Percentiles rank a stretch among this genome's conserved stretches.
phyloP scores from a whole-genome alignment of 2,329 filamentous ascomycete genomes.

The Ceratocystis destructans region DNA sequence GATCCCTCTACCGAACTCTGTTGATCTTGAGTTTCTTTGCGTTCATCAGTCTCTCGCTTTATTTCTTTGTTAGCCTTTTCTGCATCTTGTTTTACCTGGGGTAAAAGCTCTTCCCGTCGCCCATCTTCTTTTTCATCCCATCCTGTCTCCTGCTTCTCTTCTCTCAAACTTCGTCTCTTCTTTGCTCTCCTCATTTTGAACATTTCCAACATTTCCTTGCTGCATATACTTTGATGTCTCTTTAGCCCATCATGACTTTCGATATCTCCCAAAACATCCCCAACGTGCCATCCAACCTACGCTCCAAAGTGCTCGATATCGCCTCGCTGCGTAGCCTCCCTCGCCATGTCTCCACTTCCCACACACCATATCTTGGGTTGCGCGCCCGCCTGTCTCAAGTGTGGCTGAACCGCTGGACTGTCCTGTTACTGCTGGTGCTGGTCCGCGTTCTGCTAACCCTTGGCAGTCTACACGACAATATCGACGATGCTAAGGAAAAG shows the following conservation, averaged over 20 bases:
- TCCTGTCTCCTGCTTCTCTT: neutral
- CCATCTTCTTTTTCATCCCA: neutral
- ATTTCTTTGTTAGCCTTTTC: neutral
- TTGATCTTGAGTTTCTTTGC: neutral
- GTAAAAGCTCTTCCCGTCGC: neutral
- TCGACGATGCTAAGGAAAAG: conserved; percentile 62
- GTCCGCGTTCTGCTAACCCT: conserved; percentile 67
- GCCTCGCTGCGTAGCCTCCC: conserved; percentile 25
- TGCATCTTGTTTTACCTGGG: neutral
- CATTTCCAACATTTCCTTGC: neutral
- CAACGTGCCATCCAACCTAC: conserved; percentile 28
- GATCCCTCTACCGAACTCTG: neutral
- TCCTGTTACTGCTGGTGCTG: conserved; percentile 75
- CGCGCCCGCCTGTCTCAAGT: conserved; percentile 81
- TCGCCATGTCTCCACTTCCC: conserved; percentile 44
- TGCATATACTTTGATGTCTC: neutral
- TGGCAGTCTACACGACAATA: conserved; percentile 55
- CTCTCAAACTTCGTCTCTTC: neutral
- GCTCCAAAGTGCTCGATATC: conserved; percentile 28
- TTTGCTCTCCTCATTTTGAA: neutral
- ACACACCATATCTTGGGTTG: conserved; percentile 86
- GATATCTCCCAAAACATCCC: conserved; percentile 1
- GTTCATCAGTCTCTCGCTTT: neutral
- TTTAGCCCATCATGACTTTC: neutral
- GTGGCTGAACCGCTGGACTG: conserved; percentile 96